A percentile compares a stretch with the other conserved stretches of the same genome.
Evolutionary conservation across 495 filamentous ascomycete species (phyloP).

Genomic region (Annulohypoxylon bovei): DNA sequence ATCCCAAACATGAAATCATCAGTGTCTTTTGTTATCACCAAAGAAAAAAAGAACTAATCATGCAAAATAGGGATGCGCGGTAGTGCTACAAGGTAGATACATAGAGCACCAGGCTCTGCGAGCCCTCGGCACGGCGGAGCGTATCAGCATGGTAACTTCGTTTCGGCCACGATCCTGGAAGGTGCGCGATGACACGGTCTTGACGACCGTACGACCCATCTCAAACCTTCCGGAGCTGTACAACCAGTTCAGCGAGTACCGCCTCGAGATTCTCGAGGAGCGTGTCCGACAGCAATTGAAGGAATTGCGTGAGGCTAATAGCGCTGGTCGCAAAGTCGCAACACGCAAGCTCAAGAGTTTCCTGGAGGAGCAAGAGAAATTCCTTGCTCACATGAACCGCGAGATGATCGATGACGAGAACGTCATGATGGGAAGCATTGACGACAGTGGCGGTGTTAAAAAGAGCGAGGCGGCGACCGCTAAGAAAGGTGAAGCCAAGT

Average conservation of each 20-base stretch:
- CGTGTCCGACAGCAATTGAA: constrained; percentile 59
- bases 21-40: not conserved
- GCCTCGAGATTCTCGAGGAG: constrained; percentile 75
- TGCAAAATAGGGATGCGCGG: constrained; percentile 66
- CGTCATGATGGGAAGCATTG: constrained; percentile 56
- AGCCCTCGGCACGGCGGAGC: constrained; percentile 70
- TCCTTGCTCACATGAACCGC: constrained; percentile 64
- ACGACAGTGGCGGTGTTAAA: constrained; percentile 31
- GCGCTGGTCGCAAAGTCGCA: constrained; percentile 53
- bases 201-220: constrained; percentile 72
- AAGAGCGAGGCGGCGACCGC: constrained; percentile 1
- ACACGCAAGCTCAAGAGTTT: constrained; percentile 58
- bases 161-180: constrained; percentile 69
- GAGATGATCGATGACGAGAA: constrained; percentile 66
- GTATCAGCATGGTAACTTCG: constrained; percentile 78
- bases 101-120: constrained; percentile 76
- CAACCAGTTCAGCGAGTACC: constrained; percentile 74
- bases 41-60: constrained; percentile 7
- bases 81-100: constrained; percentile 76
- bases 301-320: constrained; percentile 55
- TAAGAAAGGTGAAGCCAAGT: constrained; percentile 16
- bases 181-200: constrained; percentile 72
- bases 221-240: constrained; percentile 76
- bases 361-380: constrained; percentile 62
- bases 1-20: not conserved